Evolutionary conservation across 495 filamentous ascomycete species (phyloP), one percentile per base, ranked within the genome.

Genomic region (Elasticomyces elasticus): DNA sequence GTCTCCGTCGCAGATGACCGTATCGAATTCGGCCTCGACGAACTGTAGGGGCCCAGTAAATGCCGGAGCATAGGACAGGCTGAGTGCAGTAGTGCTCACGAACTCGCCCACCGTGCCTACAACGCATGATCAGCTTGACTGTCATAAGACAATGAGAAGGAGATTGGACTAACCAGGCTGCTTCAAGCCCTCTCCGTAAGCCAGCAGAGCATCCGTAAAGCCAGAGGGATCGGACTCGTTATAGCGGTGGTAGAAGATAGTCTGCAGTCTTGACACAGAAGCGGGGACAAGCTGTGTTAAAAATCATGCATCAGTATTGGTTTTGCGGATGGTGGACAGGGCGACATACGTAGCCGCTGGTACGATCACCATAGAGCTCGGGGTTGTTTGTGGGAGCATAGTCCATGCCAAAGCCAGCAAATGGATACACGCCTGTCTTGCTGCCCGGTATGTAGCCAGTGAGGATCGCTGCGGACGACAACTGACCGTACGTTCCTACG

Each of bases 41-140:
- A 58, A 64, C 43, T 66, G 61, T 48, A 69, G 47, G 13, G 67
- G 67, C 2, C 55, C 67, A 27, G 52, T 62, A 40, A 66, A 67
- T 10, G 47, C 49, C 4, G 38, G 44, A 3, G 52, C 43, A 23
- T 67, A 55, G 28, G 20, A 25, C 30, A 50, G 47, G 47, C 35
- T 50, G n/a, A 50, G 24, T 17, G 10, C 5, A 9, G 5, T 10
- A 11, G 25, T 26, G n/a, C 20, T 26, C 11, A 50, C 5, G n/a
- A 50, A 22, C 56, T 69, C 66, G 33, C 55, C 46, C 9, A 64
- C 57, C 9, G 61, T 37, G 31, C 10, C 31, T 37, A 37, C 31
- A n/a, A 37, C n/a, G 10, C 10, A n/a, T 37, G 31, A n/a, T 37
- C 10, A 37, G 31, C 31, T 37, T 10, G 31, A 37, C 10, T 37